phyloP scores from a whole-genome alignment of 148 eudicot genomes.

The Rhododendron molle region DNA sequence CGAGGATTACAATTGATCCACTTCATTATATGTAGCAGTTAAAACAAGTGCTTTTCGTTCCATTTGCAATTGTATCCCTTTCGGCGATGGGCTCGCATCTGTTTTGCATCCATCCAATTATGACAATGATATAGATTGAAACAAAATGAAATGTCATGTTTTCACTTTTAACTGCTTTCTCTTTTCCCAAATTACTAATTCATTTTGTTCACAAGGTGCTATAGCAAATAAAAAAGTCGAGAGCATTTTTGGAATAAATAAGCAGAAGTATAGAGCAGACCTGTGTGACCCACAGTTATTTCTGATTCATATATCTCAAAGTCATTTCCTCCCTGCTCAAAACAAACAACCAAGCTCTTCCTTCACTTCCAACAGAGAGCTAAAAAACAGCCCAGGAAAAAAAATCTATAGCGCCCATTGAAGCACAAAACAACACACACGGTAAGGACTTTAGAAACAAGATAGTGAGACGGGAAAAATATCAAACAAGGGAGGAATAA shows the following conservation, averaged over 20 bases:
- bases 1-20: neutral
- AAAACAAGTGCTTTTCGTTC: neutral
- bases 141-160: neutral
- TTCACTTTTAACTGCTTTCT: neutral
- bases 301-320: slow-evolving; percentile 81
- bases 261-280: slow-evolving; percentile 33
- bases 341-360: slow-evolving; percentile 1
- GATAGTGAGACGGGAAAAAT: neutral
- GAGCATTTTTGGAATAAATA: neutral
- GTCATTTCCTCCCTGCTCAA: slow-evolving; percentile 88
- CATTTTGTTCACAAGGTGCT: neutral
- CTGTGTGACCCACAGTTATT: slow-evolving; percentile 82
- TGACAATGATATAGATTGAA: neutral
- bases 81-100: neutral
- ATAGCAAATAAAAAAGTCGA: neutral
- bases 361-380: neutral
- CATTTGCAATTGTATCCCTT: neutral
- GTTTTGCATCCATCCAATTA: neutral
- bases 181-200: too few species aligned
- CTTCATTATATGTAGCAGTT: neutral
- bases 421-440: neutral
- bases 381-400: neutral
- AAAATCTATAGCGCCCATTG: neutral
- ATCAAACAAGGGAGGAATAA: neutral
- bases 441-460: neutral